Evolutionary conservation across 257 asterid species (phyloP).

Genomic region (Haberlea rhodopensis): DNA sequence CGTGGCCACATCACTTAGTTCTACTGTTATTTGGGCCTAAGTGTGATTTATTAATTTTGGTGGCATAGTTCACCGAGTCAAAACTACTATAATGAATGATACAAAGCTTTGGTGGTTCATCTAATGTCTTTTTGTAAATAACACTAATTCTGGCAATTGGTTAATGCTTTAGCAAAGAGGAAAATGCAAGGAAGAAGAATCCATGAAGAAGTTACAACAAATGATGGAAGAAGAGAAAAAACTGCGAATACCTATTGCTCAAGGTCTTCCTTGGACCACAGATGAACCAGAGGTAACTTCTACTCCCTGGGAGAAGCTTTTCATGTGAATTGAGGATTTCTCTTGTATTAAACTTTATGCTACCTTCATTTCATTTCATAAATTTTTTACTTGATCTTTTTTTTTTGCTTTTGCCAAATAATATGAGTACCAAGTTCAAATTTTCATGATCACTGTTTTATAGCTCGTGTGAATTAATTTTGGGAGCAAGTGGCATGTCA

Average conservation of each 20-base stretch:
- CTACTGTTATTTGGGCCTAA: neutral
- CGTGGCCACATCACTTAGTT: neutral
- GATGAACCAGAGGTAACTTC: conserved; percentile 29
- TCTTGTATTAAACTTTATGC: neutral
- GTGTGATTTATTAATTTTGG: neutral
- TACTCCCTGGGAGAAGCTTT: neutral
- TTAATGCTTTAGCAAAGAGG: conserved; percentile 75
- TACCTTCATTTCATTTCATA: neutral
- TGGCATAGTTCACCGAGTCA: neutral
- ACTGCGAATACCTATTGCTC: conserved; percentile 81
- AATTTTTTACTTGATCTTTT: neutral
- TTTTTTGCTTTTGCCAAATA: too few species aligned
- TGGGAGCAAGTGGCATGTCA: too few species aligned
- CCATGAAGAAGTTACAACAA: conserved; percentile 66
- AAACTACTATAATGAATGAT: conserved; percentile 1
- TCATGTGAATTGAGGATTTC: conserved; percentile 23
- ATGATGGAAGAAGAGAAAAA: conserved; percentile 82
- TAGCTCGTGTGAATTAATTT: too few species aligned
- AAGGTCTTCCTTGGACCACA: conserved; percentile 98
- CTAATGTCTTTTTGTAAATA: conserved; percentile 17
- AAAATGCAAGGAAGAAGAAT: conserved; percentile 79
- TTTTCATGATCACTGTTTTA: too few species aligned
- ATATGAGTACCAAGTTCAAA: too few species aligned
- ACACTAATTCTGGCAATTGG: conserved; percentile 22
- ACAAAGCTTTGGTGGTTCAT: conserved; percentile 7